Evolutionary conservation across 1,284 basidiomycete genomes (phyloP).

Genomic region (Meripilus lineatus): DNA sequence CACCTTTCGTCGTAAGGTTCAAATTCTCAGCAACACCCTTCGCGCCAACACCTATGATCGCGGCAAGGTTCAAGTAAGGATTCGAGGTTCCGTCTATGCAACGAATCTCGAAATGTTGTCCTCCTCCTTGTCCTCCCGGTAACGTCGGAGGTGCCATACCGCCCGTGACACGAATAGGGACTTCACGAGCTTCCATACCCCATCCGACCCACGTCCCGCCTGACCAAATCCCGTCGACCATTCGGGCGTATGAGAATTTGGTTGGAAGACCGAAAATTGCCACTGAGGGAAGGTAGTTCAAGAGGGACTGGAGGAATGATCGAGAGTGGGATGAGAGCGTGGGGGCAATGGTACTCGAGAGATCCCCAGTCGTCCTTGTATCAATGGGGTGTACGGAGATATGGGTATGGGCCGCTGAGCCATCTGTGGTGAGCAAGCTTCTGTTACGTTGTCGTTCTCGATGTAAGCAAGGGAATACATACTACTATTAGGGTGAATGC

Average conservation of each 20-base stretch:
- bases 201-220: slow-evolving; percentile 67
- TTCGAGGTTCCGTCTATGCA: slow-evolving; percentile 54
- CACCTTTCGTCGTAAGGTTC: slow-evolving; percentile 32
- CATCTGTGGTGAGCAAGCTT: not conserved
- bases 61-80: slow-evolving; percentile 42
- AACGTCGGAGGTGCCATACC: slow-evolving; percentile 18
- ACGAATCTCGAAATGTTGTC: slow-evolving; percentile 60
- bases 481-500: slow-evolving; percentile 14
- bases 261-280: slow-evolving; percentile 56
- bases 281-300: slow-evolving; percentile 51
- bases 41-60: slow-evolving; percentile 43
- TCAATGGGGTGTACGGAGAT: not conserved
- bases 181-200: slow-evolving; percentile 67
- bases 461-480: not conserved
- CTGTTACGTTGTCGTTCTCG: not conserved
- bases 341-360: slow-evolving; percentile 17
- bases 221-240: slow-evolving; percentile 61
- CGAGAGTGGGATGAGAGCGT: slow-evolving; percentile 27
- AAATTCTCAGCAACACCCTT: slow-evolving; percentile 34
- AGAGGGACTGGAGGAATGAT: slow-evolving; percentile 36
- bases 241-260: slow-evolving; percentile 55
- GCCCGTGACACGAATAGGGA: slow-evolving; percentile 57
- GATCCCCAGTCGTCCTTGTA: no score
- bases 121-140: no score
- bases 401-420: not conserved